Evolutionary conservation across 2,329 filamentous ascomycete species (phyloP), one percentile per base, ranked within the genome.

Genomic region (Aotearoamyces nothofagi): DNA sequence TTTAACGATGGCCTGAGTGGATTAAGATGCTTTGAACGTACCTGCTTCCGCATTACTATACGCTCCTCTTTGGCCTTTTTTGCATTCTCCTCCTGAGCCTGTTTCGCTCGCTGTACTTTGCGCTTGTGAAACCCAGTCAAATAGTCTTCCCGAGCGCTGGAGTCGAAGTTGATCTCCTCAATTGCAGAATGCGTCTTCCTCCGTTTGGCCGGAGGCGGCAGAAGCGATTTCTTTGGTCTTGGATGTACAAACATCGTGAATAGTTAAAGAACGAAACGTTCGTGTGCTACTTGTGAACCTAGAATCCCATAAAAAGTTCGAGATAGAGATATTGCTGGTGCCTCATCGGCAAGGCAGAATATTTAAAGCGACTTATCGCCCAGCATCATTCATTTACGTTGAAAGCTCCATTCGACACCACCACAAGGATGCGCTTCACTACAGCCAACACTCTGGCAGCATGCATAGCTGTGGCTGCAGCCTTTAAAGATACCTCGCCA

Each of bases 111-210:
- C 51, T 83, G 78, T 30, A 80, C 58, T 54, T 94, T 96, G 53
- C 90, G 78, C 64, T 96, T 98, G 61, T 87, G 86, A 56, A 98
- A 98, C 3, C 90, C 90, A 0, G 84, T 94, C 33, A 98, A 64
- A 50, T 81, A 98, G 47, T 96, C 84, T 39, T 78, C 61, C 39
- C 90, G 76, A 25, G 80, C 80, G 36, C 66, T 63, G 36, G 66
- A 58, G 57, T 98, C 84, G 57, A 96, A 98, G 29, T 61, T 71
- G 52, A 98, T 78, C 51, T 92, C 82, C 47, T 86, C 81, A 35
- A 81, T 61, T 22, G 61, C 56, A 25, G 61, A 58, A 9, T 63
- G 48, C 36, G 54, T 52, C 51, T 78, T 81, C 39, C 78, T 63
- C 46, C 72, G 77, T 55, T 78, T 83, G n/a, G 57, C 58, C 9